phyloP scores from a whole-genome alignment of 106 monocot species.

The Amphibolis antarctica region DNA sequence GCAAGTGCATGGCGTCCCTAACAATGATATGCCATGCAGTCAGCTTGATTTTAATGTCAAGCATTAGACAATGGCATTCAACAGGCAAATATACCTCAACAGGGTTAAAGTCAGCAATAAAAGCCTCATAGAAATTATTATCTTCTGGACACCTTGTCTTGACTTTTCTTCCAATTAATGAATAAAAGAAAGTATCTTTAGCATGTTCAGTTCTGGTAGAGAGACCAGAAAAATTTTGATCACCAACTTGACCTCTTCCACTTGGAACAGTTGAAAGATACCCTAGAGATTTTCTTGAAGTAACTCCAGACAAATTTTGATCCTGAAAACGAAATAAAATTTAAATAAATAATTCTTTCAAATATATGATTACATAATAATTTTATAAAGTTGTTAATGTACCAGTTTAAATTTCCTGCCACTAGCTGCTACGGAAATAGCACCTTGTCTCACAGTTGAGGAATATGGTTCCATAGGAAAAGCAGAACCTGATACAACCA shows the following conservation, averaged over 20 bases:
- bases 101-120: conserved; percentile 36
- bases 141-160: conserved; percentile 69
- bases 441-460: conserved; percentile 52
- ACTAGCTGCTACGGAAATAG: conserved; percentile 28
- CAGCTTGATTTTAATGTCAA: conserved; percentile 1
- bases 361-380: neutral
- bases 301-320: conserved; percentile 32
- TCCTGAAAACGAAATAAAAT: conserved; percentile 16
- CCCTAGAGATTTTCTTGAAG: conserved; percentile 39
- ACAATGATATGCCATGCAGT: conserved; percentile 3
- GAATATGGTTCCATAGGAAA: conserved; percentile 42
- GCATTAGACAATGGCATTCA: neutral
- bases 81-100: conserved; percentile 12
- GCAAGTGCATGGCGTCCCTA: conserved; percentile 59
- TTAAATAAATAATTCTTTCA: neutral
- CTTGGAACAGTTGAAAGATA: conserved; percentile 36
- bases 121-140: conserved; percentile 66
- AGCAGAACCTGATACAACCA: conserved; percentile 17
- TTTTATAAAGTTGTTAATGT: conserved; percentile 12
- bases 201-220: conserved; percentile 19
- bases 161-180: conserved; percentile 50
- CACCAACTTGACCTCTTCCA: conserved; percentile 41
- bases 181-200: conserved; percentile 23
- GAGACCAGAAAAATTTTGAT: conserved; percentile 27
- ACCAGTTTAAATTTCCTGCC: conserved; percentile 71